A percentile compares a stretch with the other conserved stretches of the same genome.
phyloP scores from a whole-genome alignment of 768 basidiomycete species.

The Kwoniella mangroviensis region DNA sequence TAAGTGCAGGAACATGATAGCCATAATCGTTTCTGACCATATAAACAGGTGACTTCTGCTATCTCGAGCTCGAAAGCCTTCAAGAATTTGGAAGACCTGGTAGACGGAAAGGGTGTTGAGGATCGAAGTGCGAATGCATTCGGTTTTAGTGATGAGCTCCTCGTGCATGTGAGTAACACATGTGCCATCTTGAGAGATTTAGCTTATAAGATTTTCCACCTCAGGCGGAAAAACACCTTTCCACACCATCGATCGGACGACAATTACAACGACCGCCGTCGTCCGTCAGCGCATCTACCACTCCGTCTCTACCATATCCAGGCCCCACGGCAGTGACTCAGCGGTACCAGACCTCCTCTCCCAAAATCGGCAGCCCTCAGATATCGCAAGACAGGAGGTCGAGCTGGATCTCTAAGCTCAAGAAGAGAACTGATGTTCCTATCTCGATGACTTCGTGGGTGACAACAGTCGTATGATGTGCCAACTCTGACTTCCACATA shows the following conservation, averaged over 20 bases:
- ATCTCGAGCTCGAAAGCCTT: conserved; percentile 15
- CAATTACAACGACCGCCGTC: neutral
- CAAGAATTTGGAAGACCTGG: conserved; percentile 17
- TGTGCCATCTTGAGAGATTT: neutral
- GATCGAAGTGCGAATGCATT: neutral
- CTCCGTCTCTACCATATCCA: neutral
- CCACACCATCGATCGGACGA: neutral
- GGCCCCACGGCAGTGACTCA: neutral
- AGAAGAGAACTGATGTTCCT: neutral
- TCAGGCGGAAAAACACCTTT: conserved; percentile 9
- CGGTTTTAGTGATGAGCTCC: conserved; percentile 9
- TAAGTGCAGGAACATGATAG: conserved; percentile 11
- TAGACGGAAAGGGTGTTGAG: neutral
- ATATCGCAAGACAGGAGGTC: conserved; percentile 6
- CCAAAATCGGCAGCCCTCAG: conserved; percentile 3
- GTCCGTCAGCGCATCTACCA: neutral
- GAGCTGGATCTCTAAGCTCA: conserved; percentile 12
- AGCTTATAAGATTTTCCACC: too few species aligned
- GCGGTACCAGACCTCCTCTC: neutral
- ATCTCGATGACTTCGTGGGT: conserved; percentile 9
- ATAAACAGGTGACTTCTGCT: conserved; percentile 12
- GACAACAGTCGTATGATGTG: neutral
- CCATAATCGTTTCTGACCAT: neutral
- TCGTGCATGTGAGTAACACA: conserved; percentile 11
- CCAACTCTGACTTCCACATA: too few species aligned